phyloP scores from a whole-genome alignment of 2,329 filamentous ascomycete genomes.

The Ilyonectria mors-panacis region DNA sequence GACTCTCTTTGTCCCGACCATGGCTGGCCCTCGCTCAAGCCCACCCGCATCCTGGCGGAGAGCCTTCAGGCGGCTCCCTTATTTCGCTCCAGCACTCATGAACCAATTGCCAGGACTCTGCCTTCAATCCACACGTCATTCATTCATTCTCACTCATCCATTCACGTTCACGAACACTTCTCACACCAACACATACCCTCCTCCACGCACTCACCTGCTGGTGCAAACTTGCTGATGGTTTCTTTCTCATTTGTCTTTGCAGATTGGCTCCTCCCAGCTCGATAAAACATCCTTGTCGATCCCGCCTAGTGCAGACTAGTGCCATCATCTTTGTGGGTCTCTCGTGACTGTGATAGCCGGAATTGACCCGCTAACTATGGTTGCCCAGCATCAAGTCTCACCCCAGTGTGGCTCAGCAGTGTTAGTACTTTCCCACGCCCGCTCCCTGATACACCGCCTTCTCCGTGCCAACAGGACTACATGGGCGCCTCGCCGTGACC shows the following conservation, averaged over 20 bases:
- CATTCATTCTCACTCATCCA: constrained; percentile 10
- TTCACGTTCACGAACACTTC: constrained; percentile 3
- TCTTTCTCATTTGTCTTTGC: constrained; percentile 35
- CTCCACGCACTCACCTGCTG: constrained; percentile 7
- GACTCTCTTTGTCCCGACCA: constrained; percentile 45
- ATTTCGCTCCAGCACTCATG: constrained; percentile 24
- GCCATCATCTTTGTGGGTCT: constrained; percentile 41
- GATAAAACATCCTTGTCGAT: constrained; percentile 40
- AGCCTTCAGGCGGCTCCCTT: constrained; percentile 23
- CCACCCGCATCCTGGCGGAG: constrained; percentile 20
- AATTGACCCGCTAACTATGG: constrained; percentile 38
- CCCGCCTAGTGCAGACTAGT: constrained; percentile 41
- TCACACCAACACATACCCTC: constrained; percentile 12
- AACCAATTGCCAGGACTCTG: constrained; percentile 21
- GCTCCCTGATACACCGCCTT: constrained; percentile 32
- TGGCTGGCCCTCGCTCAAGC: constrained; percentile 29
- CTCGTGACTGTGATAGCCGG: constrained; percentile 42
- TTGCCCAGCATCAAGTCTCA: constrained; percentile 38
- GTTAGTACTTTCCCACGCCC: constrained; percentile 44
- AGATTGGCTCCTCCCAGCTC: constrained; percentile 41
- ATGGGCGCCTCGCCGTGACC: constrained; percentile 37
- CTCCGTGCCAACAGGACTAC: constrained; percentile 38
- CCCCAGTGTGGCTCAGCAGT: constrained; percentile 34
- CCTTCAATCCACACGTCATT: constrained; percentile 8
- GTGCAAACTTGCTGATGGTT: constrained; percentile 46